Base-by-base conservation (phyloP, 768 basidiomycete species). In the Trametes cingulata region DNA sequence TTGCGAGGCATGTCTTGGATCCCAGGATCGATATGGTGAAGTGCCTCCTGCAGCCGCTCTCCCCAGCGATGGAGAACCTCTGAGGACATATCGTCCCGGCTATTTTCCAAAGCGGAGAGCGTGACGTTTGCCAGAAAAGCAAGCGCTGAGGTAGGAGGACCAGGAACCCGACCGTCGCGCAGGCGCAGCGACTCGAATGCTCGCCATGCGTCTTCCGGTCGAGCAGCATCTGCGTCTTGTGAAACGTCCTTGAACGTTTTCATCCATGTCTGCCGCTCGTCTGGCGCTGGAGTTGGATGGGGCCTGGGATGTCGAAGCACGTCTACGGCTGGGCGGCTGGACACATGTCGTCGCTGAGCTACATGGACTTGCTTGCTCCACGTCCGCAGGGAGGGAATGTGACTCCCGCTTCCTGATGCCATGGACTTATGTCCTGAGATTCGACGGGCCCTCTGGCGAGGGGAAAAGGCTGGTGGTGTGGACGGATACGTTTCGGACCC, bases 141-240 rank as follows among this genome's bases (percentile, higher is more conserved):
- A 24, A 62, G 25, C 12, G 39, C 40, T 1, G 45, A 10, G 20
- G 61, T 27, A n/a, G 56, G 22, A 20, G 55, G 49, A 5, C 48
- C 51, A 0, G 60, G 56, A 2, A 58, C 24, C 22, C 39, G 33
- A 29, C 43, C 25, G n/a, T 61, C 9, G 22, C 36, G 17, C 61
- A 48, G 45, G 57, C 59, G 24, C 0, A 69, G 64, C n/a, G 62
- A 40, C 53, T 67, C 60, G 65, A 78, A 82, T 5, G 72, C 68
- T 15, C 66, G 52, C 81, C 81, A 82, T 10, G 77, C 77, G 10
- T 71, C 62, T 20, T 78, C 74, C 15, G 51, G 58, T 50, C 39
- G 33, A 40, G 53, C n/a, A 27, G 15, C 24, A 24, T 6, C 36
- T 0, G 25, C 6, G 6, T 53, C 53, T 17, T 22, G 25, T 0